Conservation (phyloP, 495 filamentous ascomycete species). For the Glarea lozoyensis region DNA sequence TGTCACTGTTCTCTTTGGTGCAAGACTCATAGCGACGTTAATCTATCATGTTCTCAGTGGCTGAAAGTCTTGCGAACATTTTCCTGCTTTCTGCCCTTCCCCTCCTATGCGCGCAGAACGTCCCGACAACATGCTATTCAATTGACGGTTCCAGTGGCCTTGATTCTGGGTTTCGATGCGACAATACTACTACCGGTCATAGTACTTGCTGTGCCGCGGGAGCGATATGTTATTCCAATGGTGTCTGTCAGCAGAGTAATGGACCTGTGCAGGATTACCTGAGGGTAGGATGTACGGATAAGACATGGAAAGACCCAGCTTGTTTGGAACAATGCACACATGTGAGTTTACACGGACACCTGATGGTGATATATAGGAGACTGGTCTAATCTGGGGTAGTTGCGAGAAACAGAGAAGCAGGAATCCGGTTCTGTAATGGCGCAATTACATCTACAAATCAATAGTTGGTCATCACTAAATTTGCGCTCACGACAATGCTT, state of each 20-base stretch:
- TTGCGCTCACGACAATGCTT: neutral
- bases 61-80: too few species aligned
- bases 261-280: conserved; percentile 10
- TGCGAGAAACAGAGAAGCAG: conserved; percentile 3
- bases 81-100: too few species aligned
- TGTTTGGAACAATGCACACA: conserved; percentile 13
- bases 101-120: too few species aligned
- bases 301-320: conserved; percentile 10
- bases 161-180: conserved; percentile 7
- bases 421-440: conserved; percentile 11
- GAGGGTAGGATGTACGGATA: conserved; percentile 15
- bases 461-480: conserved; percentile 2
- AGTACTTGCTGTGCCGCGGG: conserved; percentile 9
- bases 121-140: conserved; percentile 10
- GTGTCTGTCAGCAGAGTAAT: conserved; percentile 8
- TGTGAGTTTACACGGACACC: conserved; percentile 4
- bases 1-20: too few species aligned
- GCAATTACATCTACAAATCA: conserved; percentile 10
- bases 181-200: conserved; percentile 11
- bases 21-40: too few species aligned
- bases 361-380: too few species aligned
- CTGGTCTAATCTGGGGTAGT: neutral
- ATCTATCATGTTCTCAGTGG: too few species aligned
- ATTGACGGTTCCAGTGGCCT: neutral
- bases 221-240: conserved; percentile 14